Conservation (phyloP, 768 basidiomycete species). For the Fomitopsis pulvina region DNA sequence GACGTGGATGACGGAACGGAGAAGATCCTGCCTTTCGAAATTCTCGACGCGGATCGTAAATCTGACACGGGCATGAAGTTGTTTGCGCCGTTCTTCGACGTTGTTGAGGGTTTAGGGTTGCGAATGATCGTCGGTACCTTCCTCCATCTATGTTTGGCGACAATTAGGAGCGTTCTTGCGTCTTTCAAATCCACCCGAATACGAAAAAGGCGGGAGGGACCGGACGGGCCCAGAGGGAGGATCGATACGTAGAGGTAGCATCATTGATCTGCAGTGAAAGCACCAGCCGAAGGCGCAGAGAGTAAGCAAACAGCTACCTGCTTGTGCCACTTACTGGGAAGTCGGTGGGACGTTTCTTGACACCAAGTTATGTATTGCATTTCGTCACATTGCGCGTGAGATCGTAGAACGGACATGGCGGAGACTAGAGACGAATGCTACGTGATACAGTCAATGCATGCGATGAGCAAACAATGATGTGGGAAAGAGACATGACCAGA, state of each 20-base stretch:
- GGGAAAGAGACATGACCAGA: background rate
- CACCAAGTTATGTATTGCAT: no score
- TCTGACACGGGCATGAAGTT: slow-evolving; percentile 15
- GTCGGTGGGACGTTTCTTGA: no score
- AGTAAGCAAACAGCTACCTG: no score
- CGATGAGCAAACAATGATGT: background rate
- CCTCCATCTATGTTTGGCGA: slow-evolving; percentile 11
- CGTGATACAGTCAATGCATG: slow-evolving; percentile 5
- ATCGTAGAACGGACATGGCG: no score
- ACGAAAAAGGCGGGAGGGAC: background rate
- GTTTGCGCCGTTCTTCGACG: slow-evolving; percentile 31
- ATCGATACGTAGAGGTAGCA: no score
- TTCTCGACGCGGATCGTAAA: slow-evolving; percentile 31
- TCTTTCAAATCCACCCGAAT: slow-evolving; percentile 7
- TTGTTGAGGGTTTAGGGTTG: slow-evolving; percentile 30
- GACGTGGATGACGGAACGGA: background rate
- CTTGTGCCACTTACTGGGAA: no score
- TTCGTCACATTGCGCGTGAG: no score
- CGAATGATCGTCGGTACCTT: slow-evolving; percentile 25
- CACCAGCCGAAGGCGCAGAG: no score
- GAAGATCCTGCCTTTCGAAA: slow-evolving; percentile 36
- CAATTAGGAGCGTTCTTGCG: background rate
- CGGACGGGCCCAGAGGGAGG: no score
- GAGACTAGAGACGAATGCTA: slow-evolving; percentile 2
- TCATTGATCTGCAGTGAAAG: no score